Evolutionary conservation across 78 protist species (phyloP).

Genomic region (Dictyostelium firmibasis): DNA sequence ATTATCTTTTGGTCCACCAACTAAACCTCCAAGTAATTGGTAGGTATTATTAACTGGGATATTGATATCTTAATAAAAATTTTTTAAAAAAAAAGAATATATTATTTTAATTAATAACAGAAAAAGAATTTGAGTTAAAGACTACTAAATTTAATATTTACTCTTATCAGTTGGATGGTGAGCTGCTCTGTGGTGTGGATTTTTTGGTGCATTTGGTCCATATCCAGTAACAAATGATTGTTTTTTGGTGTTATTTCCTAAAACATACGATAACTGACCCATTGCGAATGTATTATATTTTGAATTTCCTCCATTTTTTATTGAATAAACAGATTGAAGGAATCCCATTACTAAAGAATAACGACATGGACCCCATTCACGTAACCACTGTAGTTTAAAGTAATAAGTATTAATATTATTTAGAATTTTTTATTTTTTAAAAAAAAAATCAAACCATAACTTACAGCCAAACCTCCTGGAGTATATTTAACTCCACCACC

Average conservation of each 20-base stretch:
- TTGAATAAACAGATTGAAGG: not conserved
- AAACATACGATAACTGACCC: constrained; percentile 2
- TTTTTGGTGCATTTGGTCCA: constrained; percentile 20
- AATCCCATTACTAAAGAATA: constrained; percentile 26
- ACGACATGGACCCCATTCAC: constrained; percentile 37
- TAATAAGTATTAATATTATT: not conserved
- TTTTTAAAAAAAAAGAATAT: no score
- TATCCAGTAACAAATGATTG: constrained; percentile 32
- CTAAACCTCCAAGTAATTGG: not conserved
- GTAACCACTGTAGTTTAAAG: not conserved
- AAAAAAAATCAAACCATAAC: no score
- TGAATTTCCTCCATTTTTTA: no score
- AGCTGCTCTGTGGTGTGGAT: constrained; percentile 57
- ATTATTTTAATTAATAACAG: no score
- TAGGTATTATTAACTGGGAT: constrained; percentile 1
- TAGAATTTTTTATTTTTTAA: no score
- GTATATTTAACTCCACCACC: not conserved
- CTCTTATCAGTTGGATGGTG: constrained; percentile 20
- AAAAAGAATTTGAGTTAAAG: no score
- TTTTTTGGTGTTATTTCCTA: constrained; percentile 4
- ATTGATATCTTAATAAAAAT: not conserved
- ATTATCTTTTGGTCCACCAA: constrained; percentile 22
- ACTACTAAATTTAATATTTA: not conserved
- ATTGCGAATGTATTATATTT: not conserved
- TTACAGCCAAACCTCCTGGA: not conserved